A percentile compares a stretch with the other conserved stretches of the same genome.
Evolutionary conservation across 345 rosid species (phyloP).

Genomic region (Isatis tinctoria): DNA sequence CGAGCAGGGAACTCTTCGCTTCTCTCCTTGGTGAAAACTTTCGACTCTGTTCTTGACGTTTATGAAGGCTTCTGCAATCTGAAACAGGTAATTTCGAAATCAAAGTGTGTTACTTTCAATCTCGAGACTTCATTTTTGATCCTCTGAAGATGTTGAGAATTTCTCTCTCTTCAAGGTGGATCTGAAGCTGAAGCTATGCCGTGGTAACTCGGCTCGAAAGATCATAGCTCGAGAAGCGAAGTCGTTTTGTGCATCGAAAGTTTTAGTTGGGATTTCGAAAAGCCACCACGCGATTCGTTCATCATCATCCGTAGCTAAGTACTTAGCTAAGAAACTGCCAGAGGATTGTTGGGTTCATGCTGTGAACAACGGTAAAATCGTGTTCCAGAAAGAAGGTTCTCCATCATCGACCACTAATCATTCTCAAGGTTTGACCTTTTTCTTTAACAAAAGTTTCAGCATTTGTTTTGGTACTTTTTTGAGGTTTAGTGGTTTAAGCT

Average conservation of each 20-base stretch:
- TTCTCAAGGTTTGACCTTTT: conserved; percentile 42
- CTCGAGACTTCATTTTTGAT: not conserved
- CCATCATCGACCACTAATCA: conserved; percentile 20
- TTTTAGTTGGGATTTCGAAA: conserved; percentile 63
- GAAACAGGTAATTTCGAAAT: conserved; percentile 62
- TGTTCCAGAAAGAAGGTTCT: conserved; percentile 61
- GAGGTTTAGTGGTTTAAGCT: not conserved
- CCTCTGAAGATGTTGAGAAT: conserved; percentile 7
- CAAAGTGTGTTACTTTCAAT: not conserved
- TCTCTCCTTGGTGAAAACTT: conserved; percentile 73
- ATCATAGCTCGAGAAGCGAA: conserved; percentile 76
- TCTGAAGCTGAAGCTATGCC: conserved; percentile 88
- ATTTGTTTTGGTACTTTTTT: not conserved
- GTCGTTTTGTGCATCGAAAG: conserved; percentile 50
- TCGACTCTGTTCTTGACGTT: conserved; percentile 80
- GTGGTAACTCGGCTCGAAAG: conserved; percentile 64
- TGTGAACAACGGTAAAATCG: conserved; percentile 67
- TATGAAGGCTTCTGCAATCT: conserved; percentile 97
- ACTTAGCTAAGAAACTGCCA: conserved; percentile 69
- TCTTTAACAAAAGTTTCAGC: not conserved
- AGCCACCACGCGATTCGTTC: conserved; percentile 53
- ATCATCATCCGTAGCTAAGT: conserved; percentile 70
- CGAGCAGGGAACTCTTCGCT: conserved; percentile 67
- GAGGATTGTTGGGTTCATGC: conserved; percentile 61
- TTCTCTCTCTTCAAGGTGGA: conserved; percentile 54